Conservation (phyloP, 768 basidiomycete genomes). For the Podaxis sp. region DNA sequence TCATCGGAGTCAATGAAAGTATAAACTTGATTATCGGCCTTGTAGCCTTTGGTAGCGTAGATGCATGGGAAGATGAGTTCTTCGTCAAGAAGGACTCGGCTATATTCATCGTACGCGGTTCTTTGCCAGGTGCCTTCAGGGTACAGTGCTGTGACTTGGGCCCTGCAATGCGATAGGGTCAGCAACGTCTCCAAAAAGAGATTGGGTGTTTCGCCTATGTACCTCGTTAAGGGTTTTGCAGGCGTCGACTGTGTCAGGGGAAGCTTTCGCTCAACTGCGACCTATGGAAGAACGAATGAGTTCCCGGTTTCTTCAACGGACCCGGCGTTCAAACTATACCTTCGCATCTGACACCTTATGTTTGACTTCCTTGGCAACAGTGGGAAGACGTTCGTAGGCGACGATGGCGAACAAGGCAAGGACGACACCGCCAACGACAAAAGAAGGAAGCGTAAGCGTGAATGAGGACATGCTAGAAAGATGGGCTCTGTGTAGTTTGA, state of each 20-base stretch:
- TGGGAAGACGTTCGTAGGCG: conserved; percentile 2
- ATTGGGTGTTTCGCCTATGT: not conserved
- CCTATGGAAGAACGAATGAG: not conserved
- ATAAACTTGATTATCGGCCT: conserved; percentile 21
- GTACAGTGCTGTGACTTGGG: conserved; percentile 15
- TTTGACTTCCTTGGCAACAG: conserved; percentile 9
- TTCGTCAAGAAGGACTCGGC: conserved; percentile 18
- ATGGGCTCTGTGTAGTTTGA: not conserved
- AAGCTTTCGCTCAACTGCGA: conserved; percentile 5
- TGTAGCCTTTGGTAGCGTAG: conserved; percentile 23
- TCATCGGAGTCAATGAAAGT: conserved; percentile 21
- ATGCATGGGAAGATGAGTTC: conserved; percentile 23
- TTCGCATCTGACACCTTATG: conserved; percentile 5
- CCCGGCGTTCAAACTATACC: not conserved
- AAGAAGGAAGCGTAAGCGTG: conserved; percentile 1
- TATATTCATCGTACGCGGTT: conserved; percentile 20
- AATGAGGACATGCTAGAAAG: not conserved
- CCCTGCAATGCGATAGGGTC: conserved; percentile 1
- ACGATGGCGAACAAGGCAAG: conserved; percentile 2
- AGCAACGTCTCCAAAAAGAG: not conserved
- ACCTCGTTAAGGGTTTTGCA: conserved; percentile 4
- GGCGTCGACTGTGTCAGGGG: not conserved
- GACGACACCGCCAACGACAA: conserved; percentile 6
- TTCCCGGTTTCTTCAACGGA: not conserved
- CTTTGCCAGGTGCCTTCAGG: conserved; percentile 22